These are phyloP conservation scores for Conticribra guillardii DNA, from an alignment of 108 stramenopile species.

Conservation along the genomic window DNA sequence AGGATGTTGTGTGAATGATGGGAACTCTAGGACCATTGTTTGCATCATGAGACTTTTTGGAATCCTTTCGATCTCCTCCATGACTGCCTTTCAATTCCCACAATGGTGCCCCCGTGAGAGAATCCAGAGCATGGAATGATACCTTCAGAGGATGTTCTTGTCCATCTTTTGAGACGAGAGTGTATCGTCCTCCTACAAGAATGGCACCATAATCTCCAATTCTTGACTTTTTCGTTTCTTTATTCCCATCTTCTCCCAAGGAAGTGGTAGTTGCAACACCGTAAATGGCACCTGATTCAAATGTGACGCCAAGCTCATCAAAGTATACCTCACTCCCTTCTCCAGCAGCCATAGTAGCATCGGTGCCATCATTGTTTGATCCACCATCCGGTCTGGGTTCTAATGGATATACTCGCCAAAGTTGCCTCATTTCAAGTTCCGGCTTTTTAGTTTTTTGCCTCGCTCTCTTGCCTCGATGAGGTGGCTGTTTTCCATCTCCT, in stretches of 20 bases:
- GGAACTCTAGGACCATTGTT: slow-evolving; percentile 14
- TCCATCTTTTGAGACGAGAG: slow-evolving; percentile 1
- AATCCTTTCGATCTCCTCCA: background rate
- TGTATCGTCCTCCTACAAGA: slow-evolving; percentile 47
- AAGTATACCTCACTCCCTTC: slow-evolving; percentile 23
- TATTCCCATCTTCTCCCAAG: slow-evolving; percentile 6
- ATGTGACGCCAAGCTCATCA: slow-evolving; percentile 45
- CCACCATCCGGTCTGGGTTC: background rate
- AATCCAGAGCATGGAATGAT: slow-evolving; percentile 70
- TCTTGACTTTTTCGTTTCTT: slow-evolving; percentile 2
- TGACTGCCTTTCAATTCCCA: slow-evolving; percentile 59
- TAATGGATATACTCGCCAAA: slow-evolving; percentile 55
- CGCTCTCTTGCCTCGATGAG: slow-evolving; percentile 39
- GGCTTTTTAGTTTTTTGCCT: slow-evolving; percentile 39
- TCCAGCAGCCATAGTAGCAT: background rate
- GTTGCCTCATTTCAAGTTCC: slow-evolving; percentile 42
- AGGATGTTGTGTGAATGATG: slow-evolving; percentile 55
- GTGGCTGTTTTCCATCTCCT: slow-evolving; percentile 6
- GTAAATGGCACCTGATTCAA: slow-evolving; percentile 43
- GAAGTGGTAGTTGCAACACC: slow-evolving; percentile 2
- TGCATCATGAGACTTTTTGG: slow-evolving; percentile 16
- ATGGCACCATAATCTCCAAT: slow-evolving; percentile 48
- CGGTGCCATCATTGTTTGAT: background rate
- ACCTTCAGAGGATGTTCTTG: slow-evolving; percentile 28
- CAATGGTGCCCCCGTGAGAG: slow-evolving; percentile 58